phyloP scores from a whole-genome alignment of 2,329 filamentous ascomycete species.

The Trichoderma sp. region DNA sequence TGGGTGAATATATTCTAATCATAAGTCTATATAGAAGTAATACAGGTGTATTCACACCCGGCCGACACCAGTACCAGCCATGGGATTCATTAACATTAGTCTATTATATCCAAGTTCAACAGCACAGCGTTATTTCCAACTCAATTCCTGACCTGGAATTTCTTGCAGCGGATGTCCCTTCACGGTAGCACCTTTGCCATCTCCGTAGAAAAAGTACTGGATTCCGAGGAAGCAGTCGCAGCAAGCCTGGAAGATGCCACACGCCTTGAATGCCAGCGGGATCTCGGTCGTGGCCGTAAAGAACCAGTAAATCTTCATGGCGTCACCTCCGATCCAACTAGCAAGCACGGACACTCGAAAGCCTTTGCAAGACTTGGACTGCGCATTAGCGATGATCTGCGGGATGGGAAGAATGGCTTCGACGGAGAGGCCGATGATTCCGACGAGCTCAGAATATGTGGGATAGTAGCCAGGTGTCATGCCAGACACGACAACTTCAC shows the following conservation, averaged over 20 bases:
- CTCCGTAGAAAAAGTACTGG: conserved; percentile 71
- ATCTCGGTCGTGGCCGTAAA: conserved; percentile 68
- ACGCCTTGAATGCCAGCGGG: conserved; percentile 76
- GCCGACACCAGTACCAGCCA: conserved; percentile 3
- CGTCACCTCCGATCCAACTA: conserved; percentile 76
- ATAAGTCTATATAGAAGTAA: not conserved
- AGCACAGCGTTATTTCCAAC: conserved; percentile 26
- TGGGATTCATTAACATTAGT: conserved; percentile 17
- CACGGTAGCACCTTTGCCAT: conserved; percentile 37
- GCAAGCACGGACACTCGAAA: conserved; percentile 73
- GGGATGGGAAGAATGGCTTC: conserved; percentile 81
- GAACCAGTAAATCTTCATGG: conserved; percentile 88
- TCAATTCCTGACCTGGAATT: conserved; percentile 31
- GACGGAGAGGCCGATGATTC: conserved; percentile 71
- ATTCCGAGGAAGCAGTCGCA: conserved; percentile 73
- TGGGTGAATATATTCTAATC: not conserved
- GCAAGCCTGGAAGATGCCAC: conserved; percentile 74
- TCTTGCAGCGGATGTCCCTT: conserved; percentile 41
- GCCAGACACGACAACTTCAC: conserved; percentile 66
- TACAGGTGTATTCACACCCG: not conserved
- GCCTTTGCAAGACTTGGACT: conserved; percentile 68
- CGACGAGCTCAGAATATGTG: conserved; percentile 65
- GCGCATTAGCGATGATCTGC: conserved; percentile 70
- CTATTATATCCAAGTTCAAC: conserved; percentile 3
- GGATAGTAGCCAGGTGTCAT: conserved; percentile 57